These are phyloP conservation scores for Rhododendron ovatum DNA, from an alignment of 148 eudicot genomes.

Conservation along the genomic window DNA sequence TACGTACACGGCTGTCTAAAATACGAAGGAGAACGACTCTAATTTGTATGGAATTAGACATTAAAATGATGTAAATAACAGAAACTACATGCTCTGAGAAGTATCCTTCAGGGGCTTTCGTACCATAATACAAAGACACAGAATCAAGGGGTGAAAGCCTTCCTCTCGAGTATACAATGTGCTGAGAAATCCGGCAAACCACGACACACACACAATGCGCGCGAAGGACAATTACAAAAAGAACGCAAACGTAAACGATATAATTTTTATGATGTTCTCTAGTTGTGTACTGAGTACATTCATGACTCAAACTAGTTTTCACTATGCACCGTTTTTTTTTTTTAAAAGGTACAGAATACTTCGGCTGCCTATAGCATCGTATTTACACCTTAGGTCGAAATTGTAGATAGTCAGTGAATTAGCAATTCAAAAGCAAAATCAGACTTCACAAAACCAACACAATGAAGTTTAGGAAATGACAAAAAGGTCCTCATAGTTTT, in stretches of 20 bases:
- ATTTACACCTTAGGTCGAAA: no score
- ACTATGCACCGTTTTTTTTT: no score
- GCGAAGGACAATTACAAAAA: no score
- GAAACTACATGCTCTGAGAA: background rate
- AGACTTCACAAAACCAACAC: no score
- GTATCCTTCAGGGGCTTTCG: background rate
- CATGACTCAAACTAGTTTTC: background rate
- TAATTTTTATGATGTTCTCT: background rate
- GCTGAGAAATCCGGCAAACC: background rate
- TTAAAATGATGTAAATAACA: background rate
- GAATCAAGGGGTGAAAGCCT: background rate
- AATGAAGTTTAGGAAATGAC: background rate
- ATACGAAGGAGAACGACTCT: background rate
- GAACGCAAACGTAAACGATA: background rate
- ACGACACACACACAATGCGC: background rate
- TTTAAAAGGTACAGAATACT: no score
- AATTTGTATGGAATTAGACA: background rate
- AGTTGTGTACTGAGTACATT: background rate
- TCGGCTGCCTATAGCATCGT: no score
- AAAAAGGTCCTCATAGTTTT: constrained; percentile 6
- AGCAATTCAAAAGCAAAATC: background rate
- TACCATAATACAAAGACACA: background rate
- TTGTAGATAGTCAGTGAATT: no score
- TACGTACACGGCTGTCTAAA: background rate
- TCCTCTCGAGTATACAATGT: background rate